Conservation (phyloP, 805 yeast species). For the Saturnispora bothae region DNA sequence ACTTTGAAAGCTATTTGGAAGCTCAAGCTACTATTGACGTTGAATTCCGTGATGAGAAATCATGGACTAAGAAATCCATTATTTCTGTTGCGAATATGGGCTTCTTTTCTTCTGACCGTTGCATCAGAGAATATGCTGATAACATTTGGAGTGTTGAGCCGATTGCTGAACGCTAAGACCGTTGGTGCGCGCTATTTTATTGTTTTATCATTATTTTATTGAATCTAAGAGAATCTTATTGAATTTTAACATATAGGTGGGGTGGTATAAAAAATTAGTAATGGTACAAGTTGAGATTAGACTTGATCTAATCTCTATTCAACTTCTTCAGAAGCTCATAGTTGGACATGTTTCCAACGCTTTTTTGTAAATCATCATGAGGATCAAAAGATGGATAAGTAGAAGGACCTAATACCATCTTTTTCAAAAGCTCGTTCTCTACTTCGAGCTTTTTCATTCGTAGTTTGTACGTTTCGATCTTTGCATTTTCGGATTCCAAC, state of each 20-base stretch:
- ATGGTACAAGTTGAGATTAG: neutral
- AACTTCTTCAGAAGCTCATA: conserved; percentile 18
- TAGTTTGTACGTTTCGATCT: conserved; percentile 34
- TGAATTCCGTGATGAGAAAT: conserved; percentile 50
- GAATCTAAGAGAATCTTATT: too few relatives aligned
- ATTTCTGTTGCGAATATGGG: conserved; percentile 86
- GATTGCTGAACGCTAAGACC: conserved; percentile 14
- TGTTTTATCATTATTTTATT: neutral
- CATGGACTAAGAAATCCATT: conserved; percentile 72
- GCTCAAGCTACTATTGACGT: conserved; percentile 71
- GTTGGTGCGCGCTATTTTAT: conserved; percentile 25
- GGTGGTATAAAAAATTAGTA: neutral
- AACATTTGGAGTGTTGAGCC: conserved; percentile 91
- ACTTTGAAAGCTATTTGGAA: conserved; percentile 76
- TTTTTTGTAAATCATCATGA: neutral
- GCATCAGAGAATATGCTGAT: conserved; percentile 87
- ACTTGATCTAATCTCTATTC: conserved; percentile 11
- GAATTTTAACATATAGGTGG: too few relatives aligned
- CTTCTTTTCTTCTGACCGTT: conserved; percentile 82
- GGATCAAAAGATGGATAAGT: neutral
- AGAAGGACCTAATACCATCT: conserved; percentile 25
- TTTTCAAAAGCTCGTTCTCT: conserved; percentile 50
- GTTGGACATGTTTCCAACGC: conserved; percentile 14
- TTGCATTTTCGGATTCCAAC: conserved; percentile 33
- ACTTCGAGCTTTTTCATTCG: conserved; percentile 45